Evolutionary conservation across 495 filamentous ascomycete genomes (phyloP).

Genomic region (Lepraria neglecta): DNA sequence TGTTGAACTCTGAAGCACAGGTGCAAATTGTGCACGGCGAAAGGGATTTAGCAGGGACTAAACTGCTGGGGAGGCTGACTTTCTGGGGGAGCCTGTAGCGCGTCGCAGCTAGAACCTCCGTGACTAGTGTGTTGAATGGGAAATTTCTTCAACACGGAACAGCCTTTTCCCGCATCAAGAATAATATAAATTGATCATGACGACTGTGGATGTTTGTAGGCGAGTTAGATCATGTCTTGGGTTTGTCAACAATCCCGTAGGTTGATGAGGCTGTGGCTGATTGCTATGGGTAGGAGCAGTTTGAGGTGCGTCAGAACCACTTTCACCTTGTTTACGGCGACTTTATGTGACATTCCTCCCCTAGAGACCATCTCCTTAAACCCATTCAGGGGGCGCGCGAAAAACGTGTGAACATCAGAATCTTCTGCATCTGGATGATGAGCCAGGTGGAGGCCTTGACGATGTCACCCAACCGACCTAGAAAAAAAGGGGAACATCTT

Average conservation of each 20-base stretch:
- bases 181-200: not conserved
- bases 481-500: slow-evolving; percentile 2
- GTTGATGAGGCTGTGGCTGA: slow-evolving; percentile 2
- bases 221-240: not conserved
- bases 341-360: not conserved
- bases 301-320: not conserved
- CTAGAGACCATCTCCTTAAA: not conserved
- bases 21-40: not conserved
- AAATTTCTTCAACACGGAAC: slow-evolving; percentile 8
- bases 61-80: not conserved
- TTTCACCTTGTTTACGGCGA: not conserved
- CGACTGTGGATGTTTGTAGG: not conserved
- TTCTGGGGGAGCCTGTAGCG: not conserved
- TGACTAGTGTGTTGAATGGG: slow-evolving; percentile 1
- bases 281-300: not conserved
- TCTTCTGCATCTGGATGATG: not conserved
- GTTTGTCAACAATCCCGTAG: not conserved
- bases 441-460: not conserved
- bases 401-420: not conserved
- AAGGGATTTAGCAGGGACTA: slow-evolving; percentile 3
- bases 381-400: not conserved
- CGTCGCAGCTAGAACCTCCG: not conserved
- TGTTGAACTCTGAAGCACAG: not conserved
- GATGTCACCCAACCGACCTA: not conserved
- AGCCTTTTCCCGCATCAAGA: slow-evolving; percentile 4